Evolutionary conservation across 345 rosid genomes (phyloP), one percentile per base, ranked within the genome.

Genomic region (Punica granatum): DNA sequence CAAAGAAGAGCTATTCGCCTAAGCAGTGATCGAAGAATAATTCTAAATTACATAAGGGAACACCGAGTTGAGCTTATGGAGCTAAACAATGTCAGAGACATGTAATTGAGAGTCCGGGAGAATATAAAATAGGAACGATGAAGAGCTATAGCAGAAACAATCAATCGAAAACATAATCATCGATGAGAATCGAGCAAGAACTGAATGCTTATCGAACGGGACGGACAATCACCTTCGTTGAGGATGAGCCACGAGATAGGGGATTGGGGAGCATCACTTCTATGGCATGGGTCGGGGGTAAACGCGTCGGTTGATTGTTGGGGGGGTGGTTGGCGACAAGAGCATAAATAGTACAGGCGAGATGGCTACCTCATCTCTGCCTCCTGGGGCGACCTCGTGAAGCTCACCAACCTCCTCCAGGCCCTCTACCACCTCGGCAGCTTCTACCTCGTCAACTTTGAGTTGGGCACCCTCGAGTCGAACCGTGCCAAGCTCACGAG

Each of bases 391-490:
- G 97, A 93, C 66, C 33, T 71, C 21, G 66, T 46, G n/a, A 88
- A 79, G 79, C 76, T 93, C 9, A 80, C 81, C 70, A 81, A 92
- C 12, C 71, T 84, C 16, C 19, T 93, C 35, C 73, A 79, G 48
- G 86, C 96, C 12, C 67, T 93, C 5, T 93, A 90, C 77, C 98
- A 93, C 71, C 94, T 94, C 0, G 88, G 84, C 53, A 93, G 90
- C 73, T 83, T 82, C 67, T 93, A 93, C 54, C 65, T 93, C 69
- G 75, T 93, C 75, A 96, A 93, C 76, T 59, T 90, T 67, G 97
- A 93, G 78, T 28, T 65, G 0, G 94, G 77, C 2, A 92, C 98
- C 1, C 86, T 87, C 0, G 75, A 64, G 30, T 36, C 64, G 23
- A 94, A 90, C 77, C 96, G 82, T 19, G 66, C 53, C 60, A 85